Base-by-base conservation (phyloP, 164 flowering plant species). In the Sedum album region DNA sequence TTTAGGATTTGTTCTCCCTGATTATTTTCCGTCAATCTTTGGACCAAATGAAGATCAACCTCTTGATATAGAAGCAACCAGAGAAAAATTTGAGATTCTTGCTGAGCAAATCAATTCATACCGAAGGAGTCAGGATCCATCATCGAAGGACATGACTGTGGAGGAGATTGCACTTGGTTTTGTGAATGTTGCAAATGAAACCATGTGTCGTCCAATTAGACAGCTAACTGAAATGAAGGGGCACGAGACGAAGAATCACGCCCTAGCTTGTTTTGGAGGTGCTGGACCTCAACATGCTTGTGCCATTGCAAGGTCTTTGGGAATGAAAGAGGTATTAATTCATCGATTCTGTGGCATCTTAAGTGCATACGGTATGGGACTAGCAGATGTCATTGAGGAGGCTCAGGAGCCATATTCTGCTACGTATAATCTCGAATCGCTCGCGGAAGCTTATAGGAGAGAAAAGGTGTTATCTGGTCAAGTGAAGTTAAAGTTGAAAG, bases 211-310 rank as follows among this genome's bases (percentile, higher is more conserved):
- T 69, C 99, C 97, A 7, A 94, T 94, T 60, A 79, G 99, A 36
- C 99, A 94, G 42, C 77, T 90, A 69, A 94, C 99, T 13, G 99
- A 94, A 76, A 94, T 94, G 97, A 94, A 91, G 73, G 99, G 99
- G 62, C 96, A 94, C 70, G 99, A 94, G 74, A 94, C 99, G 23
- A 86, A 78, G 79, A 84, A 88, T 76, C 99, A 94, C 73, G 91
- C 92, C 46, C 96, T 94, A 77, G 99, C 90, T 74, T 91, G 99
- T 83, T 94, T 94, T 78, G 97, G 99, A 31, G 99, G 99, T 73
- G 99, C 99, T 51, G 99, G 99, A 13, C 99, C 99, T 14, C 99
- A 94, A 53, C 99, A 91, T 78, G 96, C 97, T 8, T 94, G 99
- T 81, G 91, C 99, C 48, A 91, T 94, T 79, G 97, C 96, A 18